phyloP scores from a whole-genome alignment of 345 rosid genomes.

The Brassica incana region DNA sequence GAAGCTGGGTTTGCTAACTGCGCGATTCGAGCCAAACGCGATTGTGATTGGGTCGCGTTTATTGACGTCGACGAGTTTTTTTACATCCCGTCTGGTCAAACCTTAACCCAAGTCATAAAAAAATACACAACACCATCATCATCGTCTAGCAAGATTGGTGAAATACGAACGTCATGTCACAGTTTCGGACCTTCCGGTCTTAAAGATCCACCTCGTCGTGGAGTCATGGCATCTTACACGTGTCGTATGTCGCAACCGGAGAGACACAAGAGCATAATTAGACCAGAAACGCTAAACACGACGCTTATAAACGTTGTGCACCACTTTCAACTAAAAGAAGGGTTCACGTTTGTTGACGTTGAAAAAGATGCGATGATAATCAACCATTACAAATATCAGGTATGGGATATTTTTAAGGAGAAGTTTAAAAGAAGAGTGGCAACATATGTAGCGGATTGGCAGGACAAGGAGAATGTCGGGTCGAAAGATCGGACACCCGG shows the following conservation, averaged over 20 bases:
- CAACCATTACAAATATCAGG: conserved; percentile 83
- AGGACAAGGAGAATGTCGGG: conserved; percentile 57
- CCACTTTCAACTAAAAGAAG: conserved; percentile 64
- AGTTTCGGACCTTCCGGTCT: conserved; percentile 81
- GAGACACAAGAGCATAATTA: conserved; percentile 84
- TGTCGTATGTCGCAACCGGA: conserved; percentile 56
- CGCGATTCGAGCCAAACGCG: conserved; percentile 52
- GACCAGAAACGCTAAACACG: conserved; percentile 68
- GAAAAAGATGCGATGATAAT: conserved; percentile 51
- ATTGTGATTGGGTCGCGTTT: conserved; percentile 81
- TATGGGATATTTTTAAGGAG: conserved; percentile 86
- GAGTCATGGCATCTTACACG: conserved; percentile 63
- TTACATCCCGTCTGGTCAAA: conserved; percentile 47
- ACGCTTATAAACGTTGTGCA: conserved; percentile 75
- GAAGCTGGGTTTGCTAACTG: conserved; percentile 88
- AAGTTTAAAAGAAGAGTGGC: conserved; percentile 81
- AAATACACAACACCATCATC: conserved; percentile 31
- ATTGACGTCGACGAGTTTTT: conserved; percentile 77
- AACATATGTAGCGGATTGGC: conserved; percentile 86
- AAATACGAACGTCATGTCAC: conserved; percentile 60
- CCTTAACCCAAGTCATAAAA: conserved; percentile 39
- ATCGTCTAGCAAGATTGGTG: conserved; percentile 31
- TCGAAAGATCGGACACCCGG: conserved; percentile 86
- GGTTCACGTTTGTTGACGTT: conserved; percentile 44
- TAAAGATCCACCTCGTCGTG: conserved; percentile 42